Percentiles rank a stretch among this genome's conserved stretches.
These are phyloP conservation scores for Diaporthe vexans DNA, from an alignment of 2,329 filamentous ascomycete species.

Conservation along the genomic window DNA sequence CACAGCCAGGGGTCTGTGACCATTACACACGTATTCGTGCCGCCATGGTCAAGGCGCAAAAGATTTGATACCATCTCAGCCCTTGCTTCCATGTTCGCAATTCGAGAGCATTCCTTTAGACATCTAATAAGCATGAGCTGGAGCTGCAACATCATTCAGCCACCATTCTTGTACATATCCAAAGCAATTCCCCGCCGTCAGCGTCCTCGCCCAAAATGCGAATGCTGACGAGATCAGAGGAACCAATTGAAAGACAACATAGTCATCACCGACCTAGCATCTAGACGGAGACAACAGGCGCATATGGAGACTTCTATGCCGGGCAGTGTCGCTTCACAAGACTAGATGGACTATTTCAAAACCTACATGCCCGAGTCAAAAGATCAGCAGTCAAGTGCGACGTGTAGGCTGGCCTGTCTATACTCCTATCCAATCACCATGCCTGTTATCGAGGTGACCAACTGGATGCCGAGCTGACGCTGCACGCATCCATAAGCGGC, in stretches of 20 bases:
- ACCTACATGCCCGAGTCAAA: background rate
- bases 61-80: background rate
- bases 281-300: background rate
- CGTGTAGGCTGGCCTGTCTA: background rate
- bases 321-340: background rate
- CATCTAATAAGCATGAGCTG: background rate
- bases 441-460: constrained; percentile 22
- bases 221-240: background rate
- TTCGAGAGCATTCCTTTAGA: background rate
- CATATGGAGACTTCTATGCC: background rate
- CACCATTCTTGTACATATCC: background rate
- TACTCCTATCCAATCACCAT: background rate
- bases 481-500: constrained; percentile 37
- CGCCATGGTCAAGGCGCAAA: constrained; percentile 7
- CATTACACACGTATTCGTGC: background rate
- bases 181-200: background rate
- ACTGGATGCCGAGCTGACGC: constrained; percentile 27
- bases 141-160: background rate
- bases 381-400: background rate
- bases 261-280: background rate
- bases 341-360: background rate
- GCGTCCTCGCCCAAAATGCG: background rate
- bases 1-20: background rate
- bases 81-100: background rate
- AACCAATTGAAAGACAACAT: background rate